Base-by-base conservation (phyloP, 768 basidiomycete genomes). In the Suillus weaverae region DNA sequence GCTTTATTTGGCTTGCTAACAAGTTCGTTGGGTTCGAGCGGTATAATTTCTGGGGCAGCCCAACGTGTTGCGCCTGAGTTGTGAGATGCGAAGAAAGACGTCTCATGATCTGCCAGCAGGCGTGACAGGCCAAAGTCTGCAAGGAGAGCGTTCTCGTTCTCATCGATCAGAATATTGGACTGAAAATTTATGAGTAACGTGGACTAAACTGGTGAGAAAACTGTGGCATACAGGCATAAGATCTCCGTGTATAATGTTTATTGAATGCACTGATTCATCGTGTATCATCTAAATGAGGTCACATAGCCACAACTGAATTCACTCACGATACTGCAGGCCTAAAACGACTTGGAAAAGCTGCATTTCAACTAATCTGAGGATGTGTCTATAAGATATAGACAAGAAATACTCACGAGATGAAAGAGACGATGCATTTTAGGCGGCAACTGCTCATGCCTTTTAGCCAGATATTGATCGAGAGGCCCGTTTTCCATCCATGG, bases 401-500 rank as follows among this genome's bases (percentile, higher is more conserved):
- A 50, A 44, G 13, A 22, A 35, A 32, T 11, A 35, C 72, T 36
- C 26, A 73, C 73, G 11, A 74, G 38, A n/a, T 39, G 32, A n/a
- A 72, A 54, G 53, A 54, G 53, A 10, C 32, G 18, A 20, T 54
- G 61, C 9, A 65, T 57, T n/a, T 68, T 46, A 14, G 50, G 30
- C 9, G 66, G 36, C 4, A 38, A n/a, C 4, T 68, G 62, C 20
- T 26, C 7, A 4, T 38, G 11, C n/a, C 60, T 26, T 14, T 2
- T 20, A 1, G 33, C 2, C 5, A 71, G 64, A 59, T 73, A 73
- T 10, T 56, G 41, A 3, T 60, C 65, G 41, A 75, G 56, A 2
- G 61, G 64, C 3, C 73, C 74, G 48, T 73, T 71, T 33, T 73
- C 67, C 48, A 68, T 60, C 72, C 72, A 73, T 0, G 72, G 72